Conservation (phyloP, 2,329 filamentous ascomycete species). For the Remersonia thermophila region DNA sequence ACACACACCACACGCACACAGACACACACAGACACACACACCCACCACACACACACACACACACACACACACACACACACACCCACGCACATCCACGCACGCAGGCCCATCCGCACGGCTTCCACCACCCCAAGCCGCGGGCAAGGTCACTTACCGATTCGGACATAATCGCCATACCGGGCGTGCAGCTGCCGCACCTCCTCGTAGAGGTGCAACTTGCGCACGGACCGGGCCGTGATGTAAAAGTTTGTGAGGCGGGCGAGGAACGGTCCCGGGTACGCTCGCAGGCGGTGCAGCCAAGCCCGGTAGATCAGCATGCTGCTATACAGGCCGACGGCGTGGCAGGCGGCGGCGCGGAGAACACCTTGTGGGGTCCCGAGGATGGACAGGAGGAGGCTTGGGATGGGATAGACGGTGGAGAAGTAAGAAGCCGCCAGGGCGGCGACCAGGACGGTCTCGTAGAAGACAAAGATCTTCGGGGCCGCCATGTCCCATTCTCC, state of each 20-base stretch:
- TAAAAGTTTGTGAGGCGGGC: conserved; percentile 14
- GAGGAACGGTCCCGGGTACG: conserved; percentile 9
- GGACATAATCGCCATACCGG: conserved; percentile 13
- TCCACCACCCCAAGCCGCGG: too few relatives aligned
- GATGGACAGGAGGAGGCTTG: background rate
- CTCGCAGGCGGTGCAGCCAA: conserved; percentile 13
- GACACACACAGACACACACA: too few relatives aligned
- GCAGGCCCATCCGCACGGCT: too few relatives aligned
- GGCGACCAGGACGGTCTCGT: conserved; percentile 2
- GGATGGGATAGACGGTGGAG: background rate
- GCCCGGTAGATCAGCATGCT: conserved; percentile 16
- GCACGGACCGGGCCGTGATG: conserved; percentile 11
- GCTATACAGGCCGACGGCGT: conserved; percentile 9
- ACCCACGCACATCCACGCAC: too few relatives aligned
- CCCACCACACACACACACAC: too few relatives aligned
- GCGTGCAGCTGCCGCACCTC: conserved; percentile 15
- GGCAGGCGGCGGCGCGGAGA: background rate
- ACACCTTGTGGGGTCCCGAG: background rate
- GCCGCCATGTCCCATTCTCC: conserved; percentile 12
- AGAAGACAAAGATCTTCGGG: conserved; percentile 10
- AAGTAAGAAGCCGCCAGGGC: background rate
- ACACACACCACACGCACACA: too few relatives aligned
- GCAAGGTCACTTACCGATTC: conserved; percentile 11
- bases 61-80: too few relatives aligned
- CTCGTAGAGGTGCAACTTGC: conserved; percentile 15